Conservation (phyloP, 345 rosid species). For the Luvunga scandens region DNA sequence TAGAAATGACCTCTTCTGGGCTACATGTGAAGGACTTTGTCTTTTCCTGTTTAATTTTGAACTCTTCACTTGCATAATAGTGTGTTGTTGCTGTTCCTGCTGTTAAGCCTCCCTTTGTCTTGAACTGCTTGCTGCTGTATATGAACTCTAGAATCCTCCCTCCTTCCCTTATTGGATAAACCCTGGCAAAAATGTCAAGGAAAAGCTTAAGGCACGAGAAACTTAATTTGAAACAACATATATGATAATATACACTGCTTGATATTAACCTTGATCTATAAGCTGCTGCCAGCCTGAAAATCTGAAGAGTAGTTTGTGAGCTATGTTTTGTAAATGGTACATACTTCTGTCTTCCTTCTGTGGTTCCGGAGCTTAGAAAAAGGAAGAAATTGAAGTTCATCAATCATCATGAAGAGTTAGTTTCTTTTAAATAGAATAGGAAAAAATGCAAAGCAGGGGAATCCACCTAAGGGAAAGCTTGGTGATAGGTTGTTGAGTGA, state of each 20-base stretch:
- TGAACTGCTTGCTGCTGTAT: constrained; percentile 74
- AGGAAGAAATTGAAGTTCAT: not conserved
- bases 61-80: constrained; percentile 83
- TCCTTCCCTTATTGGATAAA: constrained; percentile 72
- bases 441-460: not conserved
- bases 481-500: constrained; percentile 65
- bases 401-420: not conserved
- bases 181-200: constrained; percentile 25
- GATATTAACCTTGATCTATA: constrained; percentile 70
- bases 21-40: constrained; percentile 82
- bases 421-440: not conserved
- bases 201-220: not conserved
- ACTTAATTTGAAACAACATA: not conserved
- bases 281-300: constrained; percentile 79
- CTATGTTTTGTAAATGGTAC: constrained; percentile 82
- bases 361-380: constrained; percentile 84
- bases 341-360: constrained; percentile 84
- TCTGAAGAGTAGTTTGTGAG: constrained; percentile 73
- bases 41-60: constrained; percentile 67
- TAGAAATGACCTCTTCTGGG: constrained; percentile 70
- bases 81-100: constrained; percentile 94
- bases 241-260: too few species aligned
- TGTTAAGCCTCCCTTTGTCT: constrained; percentile 68
- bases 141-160: constrained; percentile 89
- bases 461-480: constrained; percentile 77